phyloP scores from a whole-genome alignment of 306 rosid species.

The Begonia fuchsioides region DNA sequence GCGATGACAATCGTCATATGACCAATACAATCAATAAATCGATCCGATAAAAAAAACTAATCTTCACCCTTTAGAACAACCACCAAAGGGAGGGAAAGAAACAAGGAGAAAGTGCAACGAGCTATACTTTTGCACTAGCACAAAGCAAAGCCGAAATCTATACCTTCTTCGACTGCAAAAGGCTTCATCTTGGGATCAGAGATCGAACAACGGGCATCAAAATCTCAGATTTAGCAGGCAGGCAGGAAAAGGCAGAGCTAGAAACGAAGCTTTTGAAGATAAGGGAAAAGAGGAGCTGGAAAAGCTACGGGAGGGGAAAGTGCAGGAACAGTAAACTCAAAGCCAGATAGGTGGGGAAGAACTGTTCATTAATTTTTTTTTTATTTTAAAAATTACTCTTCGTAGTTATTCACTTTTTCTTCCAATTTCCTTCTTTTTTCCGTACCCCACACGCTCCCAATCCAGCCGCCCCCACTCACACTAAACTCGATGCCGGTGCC shows the following conservation, averaged over 20 bases:
- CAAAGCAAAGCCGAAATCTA: neutral
- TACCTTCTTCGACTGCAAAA: neutral
- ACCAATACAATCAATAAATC: neutral
- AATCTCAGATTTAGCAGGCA: too few species aligned
- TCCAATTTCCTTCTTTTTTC: too few species aligned
- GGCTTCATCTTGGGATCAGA: neutral
- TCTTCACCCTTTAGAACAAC: neutral
- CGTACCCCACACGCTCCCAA: too few species aligned
- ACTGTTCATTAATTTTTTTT: too few species aligned
- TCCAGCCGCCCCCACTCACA: too few species aligned
- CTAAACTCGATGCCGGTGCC: too few species aligned
- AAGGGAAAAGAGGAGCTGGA: neutral
- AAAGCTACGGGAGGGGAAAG: neutral
- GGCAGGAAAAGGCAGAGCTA: neutral
- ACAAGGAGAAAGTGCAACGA: neutral
- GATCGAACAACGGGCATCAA: neutral
- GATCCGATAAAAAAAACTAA: neutral
- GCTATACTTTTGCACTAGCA: neutral
- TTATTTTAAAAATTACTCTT: neutral
- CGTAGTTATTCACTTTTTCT: neutral
- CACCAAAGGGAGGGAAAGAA: neutral
- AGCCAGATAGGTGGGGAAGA: too few species aligned
- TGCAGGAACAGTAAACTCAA: neutral
- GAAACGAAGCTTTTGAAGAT: neutral
- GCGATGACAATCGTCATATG: slow-evolving; percentile 3